Evolutionary conservation across 163 green algal genomes (phyloP).

Genomic region (Picocystis sp.): DNA sequence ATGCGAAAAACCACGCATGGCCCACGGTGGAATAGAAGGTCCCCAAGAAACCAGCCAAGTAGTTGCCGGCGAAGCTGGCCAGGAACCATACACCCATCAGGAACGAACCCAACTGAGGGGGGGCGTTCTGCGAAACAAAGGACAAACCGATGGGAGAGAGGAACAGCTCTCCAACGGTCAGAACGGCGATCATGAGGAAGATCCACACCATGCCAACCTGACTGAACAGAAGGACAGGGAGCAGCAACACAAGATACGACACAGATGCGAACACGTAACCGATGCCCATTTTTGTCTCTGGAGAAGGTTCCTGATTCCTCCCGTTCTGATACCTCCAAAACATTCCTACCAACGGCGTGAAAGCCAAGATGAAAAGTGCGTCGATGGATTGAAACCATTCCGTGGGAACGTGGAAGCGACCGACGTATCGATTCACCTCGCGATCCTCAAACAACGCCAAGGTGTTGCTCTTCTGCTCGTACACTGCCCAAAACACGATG

Average conservation of each 20-base stretch:
- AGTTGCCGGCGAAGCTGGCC: slow-evolving; percentile 14
- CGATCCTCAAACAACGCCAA: slow-evolving; percentile 9
- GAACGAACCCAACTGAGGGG: slow-evolving; percentile 6
- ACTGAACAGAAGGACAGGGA: slow-evolving; percentile 2
- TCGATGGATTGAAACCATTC: slow-evolving; percentile 16
- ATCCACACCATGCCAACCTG: neutral
- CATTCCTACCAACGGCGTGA: slow-evolving; percentile 7
- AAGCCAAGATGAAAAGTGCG: slow-evolving; percentile 10
- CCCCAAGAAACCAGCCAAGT: slow-evolving; percentile 11
- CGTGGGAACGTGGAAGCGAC: slow-evolving; percentile 7
- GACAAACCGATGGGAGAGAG: slow-evolving; percentile 14
- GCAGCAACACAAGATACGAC: slow-evolving; percentile 5
- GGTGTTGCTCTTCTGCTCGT: slow-evolving; percentile 18
- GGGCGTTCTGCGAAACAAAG: slow-evolving; percentile 11
- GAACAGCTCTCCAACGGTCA: slow-evolving; percentile 18
- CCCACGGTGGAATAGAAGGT: slow-evolving; percentile 7
- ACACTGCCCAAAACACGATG: slow-evolving; percentile 16
- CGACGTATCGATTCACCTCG: slow-evolving; percentile 5
- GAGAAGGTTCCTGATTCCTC: slow-evolving; percentile 8
- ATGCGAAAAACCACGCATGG: slow-evolving; percentile 10
- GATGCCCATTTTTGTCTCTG: slow-evolving; percentile 20
- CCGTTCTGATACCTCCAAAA: slow-evolving; percentile 1
- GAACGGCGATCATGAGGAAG: slow-evolving; percentile 3
- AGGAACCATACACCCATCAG: slow-evolving; percentile 14
- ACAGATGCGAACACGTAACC: slow-evolving; percentile 7